Evolutionary conservation across 2,329 filamentous ascomycete genomes (phyloP), one percentile per base, ranked within the genome.

Genomic region (Fusarium burgessii): DNA sequence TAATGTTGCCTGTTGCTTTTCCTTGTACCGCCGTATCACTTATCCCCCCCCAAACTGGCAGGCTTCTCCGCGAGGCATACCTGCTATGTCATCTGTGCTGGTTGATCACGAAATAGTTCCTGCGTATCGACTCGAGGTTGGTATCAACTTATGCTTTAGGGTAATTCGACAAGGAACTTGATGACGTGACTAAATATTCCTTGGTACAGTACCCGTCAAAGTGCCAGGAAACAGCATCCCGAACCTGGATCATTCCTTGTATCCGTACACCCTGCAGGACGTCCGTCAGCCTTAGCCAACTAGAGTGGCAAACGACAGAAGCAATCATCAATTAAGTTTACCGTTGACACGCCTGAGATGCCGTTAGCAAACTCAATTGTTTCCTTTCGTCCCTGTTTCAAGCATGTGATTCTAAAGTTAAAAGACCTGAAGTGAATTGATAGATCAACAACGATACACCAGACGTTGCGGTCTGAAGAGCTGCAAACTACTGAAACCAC

Each of bases 1-100:
- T 7, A 23, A 45, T 46, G 32, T 73, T 64, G 51, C 52, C 70
- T 46, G 32, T 73, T 64, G 51, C 52, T 70, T 66, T 66, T 70
- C 49, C 61, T 54, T 50, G 41, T 57, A 32, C 49, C 40, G n/a
- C 35, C 25, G 27, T 7, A 29, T 43, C 61, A 42, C 41, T 40
- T 52, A 45, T 55, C 62, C 27, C 11, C 11, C 27, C 14, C 20
- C 25, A 29, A 18, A 32, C 15, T 50, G 25, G n/a, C 20, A 41
- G 23, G 32, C 15, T 43, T 40, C 38, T 50, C 49, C 42, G 29
- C 10, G 29, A 29, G 8, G 29, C 29, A 11, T 29, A 29, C 29
- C 29, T 29, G 29, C 29, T 29, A 29, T 3, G 29, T 29, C 46
- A 27, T 15, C 14, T n/a, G 14, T 50, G 47, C 42, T 20, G 17